Evolutionary conservation across 495 filamentous ascomycete species (phyloP), one percentile per base, ranked within the genome.

Genomic region (Aspergillus bertholletiae): DNA sequence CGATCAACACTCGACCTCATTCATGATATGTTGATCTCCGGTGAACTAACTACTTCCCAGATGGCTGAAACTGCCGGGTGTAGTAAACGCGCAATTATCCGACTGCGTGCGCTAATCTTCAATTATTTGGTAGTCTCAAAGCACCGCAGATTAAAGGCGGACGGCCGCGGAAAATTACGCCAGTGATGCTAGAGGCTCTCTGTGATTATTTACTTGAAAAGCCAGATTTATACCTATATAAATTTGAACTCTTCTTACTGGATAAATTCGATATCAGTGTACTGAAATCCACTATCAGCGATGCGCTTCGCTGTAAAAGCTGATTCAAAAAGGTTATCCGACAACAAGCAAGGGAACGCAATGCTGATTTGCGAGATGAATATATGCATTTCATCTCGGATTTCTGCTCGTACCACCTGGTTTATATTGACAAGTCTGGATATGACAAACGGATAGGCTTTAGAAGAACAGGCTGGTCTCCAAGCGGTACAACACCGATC

Each of bases 291-390:
- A 66, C 48, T 44, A 66, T 69, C 21, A 53, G 60, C 32, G 59
- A 66, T 43, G 60, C 62, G 3, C 59, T 70, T 34, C 49, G 26
- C 28, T 61, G 53, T 3, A 51, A 48, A 8, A 46, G 58, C 18
- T 72, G 64, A n/a, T n/a, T n/a, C n/a, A n/a, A n/a, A n/a, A n/a
- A n/a, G n/a, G n/a, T n/a, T n/a, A n/a, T n/a, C n/a, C 66, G 59
- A 59, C 0, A 68, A 67, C 54, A 72, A 46, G 68, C 70, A 20
- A 61, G 60, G 34, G 66, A 59, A 49, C 53, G 60, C 32, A 68
- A 72, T 54, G 46, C 57, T 13, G 65, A 72, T 50, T 59, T 75
- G 11, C 62, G 62, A 44, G 69, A 73, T 45, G 60, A 60, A 17
- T 72, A 73, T 47, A 49, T 68, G 3, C 49, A 72, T 57, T 65